A percentile compares a stretch with the other conserved stretches of the same genome.
phyloP scores from a whole-genome alignment of 108 stramenopile genomes.

The Nitzschia putrida region DNA sequence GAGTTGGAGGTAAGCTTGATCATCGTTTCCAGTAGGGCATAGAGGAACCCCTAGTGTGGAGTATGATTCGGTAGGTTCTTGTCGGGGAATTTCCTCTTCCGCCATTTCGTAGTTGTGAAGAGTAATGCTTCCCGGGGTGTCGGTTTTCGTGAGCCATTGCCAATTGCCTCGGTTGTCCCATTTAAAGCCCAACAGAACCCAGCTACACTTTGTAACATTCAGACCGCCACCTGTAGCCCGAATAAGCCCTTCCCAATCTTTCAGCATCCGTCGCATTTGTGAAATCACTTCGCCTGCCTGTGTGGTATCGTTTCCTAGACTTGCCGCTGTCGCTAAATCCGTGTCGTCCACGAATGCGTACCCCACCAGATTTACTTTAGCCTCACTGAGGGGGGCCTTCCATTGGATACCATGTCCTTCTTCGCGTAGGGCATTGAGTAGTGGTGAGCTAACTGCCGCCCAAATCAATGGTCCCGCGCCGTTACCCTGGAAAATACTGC shows the following conservation, averaged over 20 bases:
- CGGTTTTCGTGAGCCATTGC: not conserved
- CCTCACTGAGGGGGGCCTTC: not conserved
- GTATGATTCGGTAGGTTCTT: not conserved
- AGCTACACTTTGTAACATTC: not conserved
- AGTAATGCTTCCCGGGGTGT: not conserved
- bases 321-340: not conserved
- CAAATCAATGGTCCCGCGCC: not conserved
- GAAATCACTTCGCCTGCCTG: not conserved
- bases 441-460: not conserved
- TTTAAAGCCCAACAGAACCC: conserved; percentile 1
- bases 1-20: not conserved
- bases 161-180: not conserved
- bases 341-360: conserved; percentile 1
- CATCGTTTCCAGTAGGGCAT: not conserved
- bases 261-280: not conserved
- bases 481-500: conserved; percentile 2
- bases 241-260: not conserved
- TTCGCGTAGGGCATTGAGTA: not conserved
- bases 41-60: not conserved
- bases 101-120: not conserved
- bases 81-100: not conserved
- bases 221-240: not conserved
- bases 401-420: not conserved
- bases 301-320: too few species aligned
- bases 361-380: not conserved